Evolutionary conservation across 2,329 filamentous ascomycete genomes (phyloP).

Genomic region (Clonostachys rosea): DNA sequence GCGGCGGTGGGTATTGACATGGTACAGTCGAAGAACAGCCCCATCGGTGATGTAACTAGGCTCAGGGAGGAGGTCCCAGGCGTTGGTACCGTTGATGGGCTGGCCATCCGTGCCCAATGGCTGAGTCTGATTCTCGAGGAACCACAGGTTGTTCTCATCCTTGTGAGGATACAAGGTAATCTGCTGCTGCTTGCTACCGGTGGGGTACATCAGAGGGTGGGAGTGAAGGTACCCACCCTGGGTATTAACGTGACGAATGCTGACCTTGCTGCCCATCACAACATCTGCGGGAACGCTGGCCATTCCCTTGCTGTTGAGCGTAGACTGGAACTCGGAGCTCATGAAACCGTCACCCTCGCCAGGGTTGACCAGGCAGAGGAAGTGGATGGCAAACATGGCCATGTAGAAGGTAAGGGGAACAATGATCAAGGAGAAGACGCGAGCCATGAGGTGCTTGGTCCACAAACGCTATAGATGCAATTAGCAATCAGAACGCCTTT

Average conservation of each 20-base stretch:
- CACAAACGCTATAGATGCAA: slow-evolving; percentile 57
- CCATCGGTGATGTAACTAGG: slow-evolving; percentile 72
- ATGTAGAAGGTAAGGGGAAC: slow-evolving; percentile 90
- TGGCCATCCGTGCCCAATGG: slow-evolving; percentile 73
- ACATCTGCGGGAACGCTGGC: slow-evolving; percentile 91
- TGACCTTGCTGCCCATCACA: slow-evolving; percentile 79
- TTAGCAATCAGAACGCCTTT: not conserved
- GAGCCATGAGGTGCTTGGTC: slow-evolving; percentile 90
- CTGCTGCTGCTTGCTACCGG: slow-evolving; percentile 96
- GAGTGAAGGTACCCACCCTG: slow-evolving; percentile 98
- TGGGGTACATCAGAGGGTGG: slow-evolving; percentile 95
- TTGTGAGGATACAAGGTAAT: slow-evolving; percentile 98
- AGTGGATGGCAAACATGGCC: slow-evolving; percentile 96
- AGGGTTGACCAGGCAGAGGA: slow-evolving; percentile 86
- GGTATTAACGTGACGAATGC: slow-evolving; percentile 90
- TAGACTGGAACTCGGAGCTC: slow-evolving; percentile 98
- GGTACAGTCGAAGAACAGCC: slow-evolving; percentile 76
- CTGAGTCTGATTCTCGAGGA: slow-evolving; percentile 94
- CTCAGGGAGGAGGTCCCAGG: slow-evolving; percentile 74
- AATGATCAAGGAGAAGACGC: slow-evolving; percentile 85
- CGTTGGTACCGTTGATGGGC: slow-evolving; percentile 72
- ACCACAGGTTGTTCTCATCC: slow-evolving; percentile 95
- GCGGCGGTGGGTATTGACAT: slow-evolving; percentile 76
- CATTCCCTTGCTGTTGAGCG: slow-evolving; percentile 95
- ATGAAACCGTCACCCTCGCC: slow-evolving; percentile 98